Evolutionary conservation across 176 grass and related monocot genomes (phyloP), one percentile per base, ranked within the genome.

Genomic region (Oryza officinalis): DNA sequence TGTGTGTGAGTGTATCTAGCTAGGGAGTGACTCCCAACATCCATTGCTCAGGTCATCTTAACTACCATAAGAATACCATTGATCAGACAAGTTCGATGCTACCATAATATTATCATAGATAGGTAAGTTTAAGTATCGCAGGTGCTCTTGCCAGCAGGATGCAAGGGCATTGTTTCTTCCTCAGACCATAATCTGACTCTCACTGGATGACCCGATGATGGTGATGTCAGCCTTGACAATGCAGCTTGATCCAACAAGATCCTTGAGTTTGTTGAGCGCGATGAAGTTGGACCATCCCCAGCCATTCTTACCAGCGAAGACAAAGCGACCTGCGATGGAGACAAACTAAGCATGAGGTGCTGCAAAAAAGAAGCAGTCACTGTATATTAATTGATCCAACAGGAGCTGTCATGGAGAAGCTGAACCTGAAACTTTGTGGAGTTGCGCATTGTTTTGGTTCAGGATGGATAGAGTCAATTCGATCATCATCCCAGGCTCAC

Each of bases 251-350:
- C 69, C 60, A 33, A 43, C 44, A 74, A 86, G 69, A 80, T 80
- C 60, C 31, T 18, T 67, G 11, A 80, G 20, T 31, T 18, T 86
- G 32, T 66, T 25, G 4, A 38, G 44, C 10, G 41, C 30, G 47
- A 86, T 74, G 61, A 86, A 54, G 60, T 80, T 74, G 30, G 77
- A 2, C 77, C 84, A 80, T 54, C 76, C 84, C 76, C 57, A 73
- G 28, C 41, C 54, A 59, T 0, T 30, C 5, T 27, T 73, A 11
- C 18, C 1, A 30, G 4, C 6, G 8, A 80, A 67, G 23, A 57
- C 59, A 1, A 74, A 23, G 7, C 60, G 77, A 50, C n/a, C 69
- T 86, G 26, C 45, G 20, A 54, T 67, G 4, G 32, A 13, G 6
- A 22, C 25, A 65, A 2, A 74, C 18, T 74, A 22, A 52, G n/a